Base-by-base conservation (phyloP, 768 basidiomycete genomes). In the Hydnomerulius pinastri region DNA sequence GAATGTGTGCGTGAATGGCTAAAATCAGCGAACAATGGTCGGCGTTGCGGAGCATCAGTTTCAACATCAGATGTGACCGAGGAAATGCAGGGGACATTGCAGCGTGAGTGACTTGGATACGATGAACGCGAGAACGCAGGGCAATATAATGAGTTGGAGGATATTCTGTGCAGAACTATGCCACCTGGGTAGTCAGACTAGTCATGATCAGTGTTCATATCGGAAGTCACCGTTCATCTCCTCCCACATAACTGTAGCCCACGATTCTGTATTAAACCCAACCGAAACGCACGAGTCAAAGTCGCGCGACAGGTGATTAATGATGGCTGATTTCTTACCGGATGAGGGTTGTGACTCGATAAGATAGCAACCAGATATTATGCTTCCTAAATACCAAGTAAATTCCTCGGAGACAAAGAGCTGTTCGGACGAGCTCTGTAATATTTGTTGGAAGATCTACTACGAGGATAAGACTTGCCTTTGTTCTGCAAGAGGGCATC, bases 21-120 rank as follows among this genome's bases (percentile, higher is more conserved):
- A 30, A 60, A 61, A 58, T 8, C 27, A 50, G 59, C 59, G 55
- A 50, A 60, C 59, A 60, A 60, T 60, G 58, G 49, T 4, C 10
- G 12, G 30, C 24, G 8, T 42, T 55, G 43, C 37, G 40, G 20
- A 37, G 18, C 8, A 17, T 17, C 33, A 7, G 1, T 18, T n/a
- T n/a, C n/a, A n/a, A n/a, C n/a, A 17, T 17, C 32, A 33, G 13
- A 11, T 12, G 12, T 11, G n/a, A 10, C 17, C 33, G 33, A 35
- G 17, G 33, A 18, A 35, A 35, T 35, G 9, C 33, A 35, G n/a
- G 33, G n/a, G 17, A 35, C 5, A 35, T 17, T 18, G 2, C 17
- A 11, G 33, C n/a, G n/a, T 35, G 33, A 35, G 9, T 35, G 7
- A 35, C 11, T 18, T n/a, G 13, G n/a, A 6, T 7, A 35, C 18